Conservation (phyloP, 164 flowering plant species). For the Liquidambar formosana region DNA sequence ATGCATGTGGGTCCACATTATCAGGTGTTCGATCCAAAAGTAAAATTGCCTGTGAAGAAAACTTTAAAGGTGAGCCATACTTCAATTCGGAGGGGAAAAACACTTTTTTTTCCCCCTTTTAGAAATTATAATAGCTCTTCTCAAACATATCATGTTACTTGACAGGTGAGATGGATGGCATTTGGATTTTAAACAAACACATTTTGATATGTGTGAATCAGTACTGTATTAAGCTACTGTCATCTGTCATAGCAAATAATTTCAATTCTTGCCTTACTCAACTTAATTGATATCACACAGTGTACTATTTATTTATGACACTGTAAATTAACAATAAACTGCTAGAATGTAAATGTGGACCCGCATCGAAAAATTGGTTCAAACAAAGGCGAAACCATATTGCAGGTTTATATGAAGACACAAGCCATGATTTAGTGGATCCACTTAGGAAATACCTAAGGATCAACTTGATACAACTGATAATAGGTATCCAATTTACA, state of each 20-base stretch:
- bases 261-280: too few relatives aligned
- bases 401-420: too few relatives aligned
- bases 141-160: neutral
- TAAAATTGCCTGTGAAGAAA: constrained; percentile 30
- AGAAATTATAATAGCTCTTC: neutral
- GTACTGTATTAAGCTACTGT: too few relatives aligned
- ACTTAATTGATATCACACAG: too few relatives aligned
- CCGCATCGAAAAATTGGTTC: too few relatives aligned
- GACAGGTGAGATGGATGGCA: constrained; percentile 80
- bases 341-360: too few relatives aligned
- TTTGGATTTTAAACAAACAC: constrained; percentile 58
- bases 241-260: too few relatives aligned
- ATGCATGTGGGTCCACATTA: constrained; percentile 24
- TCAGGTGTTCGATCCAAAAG: constrained; percentile 41
- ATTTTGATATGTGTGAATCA: constrained; percentile 42
- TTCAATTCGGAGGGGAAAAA: neutral
- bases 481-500: constrained; percentile 1
- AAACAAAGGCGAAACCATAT: neutral
- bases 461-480: too few relatives aligned
- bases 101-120: neutral
- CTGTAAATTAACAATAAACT: too few relatives aligned
- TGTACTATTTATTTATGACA: too few relatives aligned
- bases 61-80: constrained; percentile 37
- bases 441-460: too few relatives aligned
- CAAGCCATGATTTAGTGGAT: too few relatives aligned